Conservation (phyloP, 164 flowering plant species). For the Hamamelis virginiana region DNA sequence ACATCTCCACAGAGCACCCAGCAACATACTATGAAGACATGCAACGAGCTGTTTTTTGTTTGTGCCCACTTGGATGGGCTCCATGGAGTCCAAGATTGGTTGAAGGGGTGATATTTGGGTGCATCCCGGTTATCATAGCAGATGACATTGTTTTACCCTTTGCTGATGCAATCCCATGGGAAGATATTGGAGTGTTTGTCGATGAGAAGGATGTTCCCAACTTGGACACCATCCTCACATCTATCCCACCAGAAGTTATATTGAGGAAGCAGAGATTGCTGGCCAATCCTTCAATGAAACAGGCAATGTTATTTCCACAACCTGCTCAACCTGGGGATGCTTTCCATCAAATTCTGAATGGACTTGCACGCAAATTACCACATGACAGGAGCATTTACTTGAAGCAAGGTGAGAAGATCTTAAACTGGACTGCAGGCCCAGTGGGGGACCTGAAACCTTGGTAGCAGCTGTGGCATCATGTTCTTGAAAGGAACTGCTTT, state of each 20-base stretch:
- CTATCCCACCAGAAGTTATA: conserved; percentile 50
- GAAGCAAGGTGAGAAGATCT: conserved; percentile 52
- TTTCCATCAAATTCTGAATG: conserved; percentile 88
- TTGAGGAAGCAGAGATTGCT: conserved; percentile 83
- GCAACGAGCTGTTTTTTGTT: conserved; percentile 92
- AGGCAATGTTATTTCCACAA: conserved; percentile 87
- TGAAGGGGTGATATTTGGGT: conserved; percentile 93
- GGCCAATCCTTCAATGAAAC: conserved; percentile 89
- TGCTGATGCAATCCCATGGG: conserved; percentile 98
- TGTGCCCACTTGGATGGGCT: conserved; percentile 98
- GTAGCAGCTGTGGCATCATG: conserved; percentile 17
- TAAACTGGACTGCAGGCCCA: conserved; percentile 95
- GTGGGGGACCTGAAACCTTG: conserved; percentile 50
- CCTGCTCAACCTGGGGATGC: conserved; percentile 92
- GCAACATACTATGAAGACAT: conserved; percentile 94
- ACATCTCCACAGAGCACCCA: conserved; percentile 96
- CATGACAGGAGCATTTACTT: conserved; percentile 54
- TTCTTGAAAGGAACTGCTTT: not conserved
- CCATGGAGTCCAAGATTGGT: conserved; percentile 99
- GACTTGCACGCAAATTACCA: conserved; percentile 85
- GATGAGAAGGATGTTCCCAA: conserved; percentile 85
- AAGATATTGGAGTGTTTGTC: conserved; percentile 87
- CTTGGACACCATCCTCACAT: conserved; percentile 83
- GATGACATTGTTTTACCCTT: conserved; percentile 95
- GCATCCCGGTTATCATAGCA: conserved; percentile 94